phyloP scores from a whole-genome alignment of 768 basidiomycete species.

The Megacollybia marginata region DNA sequence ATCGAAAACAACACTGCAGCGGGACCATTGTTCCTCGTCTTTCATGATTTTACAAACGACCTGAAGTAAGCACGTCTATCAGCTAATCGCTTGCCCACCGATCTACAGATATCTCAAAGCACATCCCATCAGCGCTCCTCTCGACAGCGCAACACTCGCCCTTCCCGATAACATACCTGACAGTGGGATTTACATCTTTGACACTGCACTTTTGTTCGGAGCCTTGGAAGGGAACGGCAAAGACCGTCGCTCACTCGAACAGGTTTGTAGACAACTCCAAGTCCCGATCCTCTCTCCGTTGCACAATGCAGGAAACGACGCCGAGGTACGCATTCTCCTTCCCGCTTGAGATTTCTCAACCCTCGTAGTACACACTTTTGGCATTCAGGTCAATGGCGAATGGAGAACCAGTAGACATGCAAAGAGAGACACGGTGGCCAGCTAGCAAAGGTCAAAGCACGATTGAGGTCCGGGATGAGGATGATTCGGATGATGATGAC shows the following conservation, averaged over 20 bases:
- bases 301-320: slow-evolving; percentile 88
- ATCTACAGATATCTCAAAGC: slow-evolving; percentile 35
- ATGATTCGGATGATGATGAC: too few species aligned
- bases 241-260: slow-evolving; percentile 49
- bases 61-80: slow-evolving; percentile 44
- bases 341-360: background rate
- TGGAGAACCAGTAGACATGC: slow-evolving; percentile 66
- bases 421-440: slow-evolving; percentile 69
- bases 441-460: too few species aligned
- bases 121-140: slow-evolving; percentile 38
- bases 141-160: slow-evolving; percentile 43
- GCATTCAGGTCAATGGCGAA: slow-evolving; percentile 65
- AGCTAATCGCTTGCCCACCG: background rate
- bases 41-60: slow-evolving; percentile 75
- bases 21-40: slow-evolving; percentile 70
- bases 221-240: slow-evolving; percentile 60
- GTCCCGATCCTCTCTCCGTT: slow-evolving; percentile 42
- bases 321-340: slow-evolving; percentile 46
- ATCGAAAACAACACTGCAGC: slow-evolving; percentile 9
- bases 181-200: slow-evolving; percentile 46
- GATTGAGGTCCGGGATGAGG: too few species aligned
- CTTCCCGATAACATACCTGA: slow-evolving; percentile 51
- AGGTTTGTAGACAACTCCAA: slow-evolving; percentile 56
- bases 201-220: slow-evolving; percentile 69
- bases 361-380: slow-evolving; percentile 60